Conservation (phyloP, 164 flowering plant species). For the Buxus sempervirens region DNA sequence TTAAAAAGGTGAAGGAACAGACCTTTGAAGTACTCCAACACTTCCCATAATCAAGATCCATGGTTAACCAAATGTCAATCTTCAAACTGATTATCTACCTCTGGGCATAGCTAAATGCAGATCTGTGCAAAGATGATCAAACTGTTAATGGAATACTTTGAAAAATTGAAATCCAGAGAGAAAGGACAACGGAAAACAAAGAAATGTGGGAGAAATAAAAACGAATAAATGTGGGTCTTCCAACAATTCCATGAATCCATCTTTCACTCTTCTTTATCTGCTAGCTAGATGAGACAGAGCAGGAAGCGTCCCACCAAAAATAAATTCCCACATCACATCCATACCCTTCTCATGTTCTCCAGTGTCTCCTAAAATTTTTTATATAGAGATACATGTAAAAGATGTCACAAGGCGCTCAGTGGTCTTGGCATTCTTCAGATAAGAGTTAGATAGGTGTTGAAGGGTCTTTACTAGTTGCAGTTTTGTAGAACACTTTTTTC, state of each 20-base stretch:
- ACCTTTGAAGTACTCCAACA: slow-evolving; percentile 37
- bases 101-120: slow-evolving; percentile 10
- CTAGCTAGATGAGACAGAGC: slow-evolving; percentile 17
- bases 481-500: too few species aligned
- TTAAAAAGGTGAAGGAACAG: background rate
- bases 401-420: too few species aligned
- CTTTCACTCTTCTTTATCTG: slow-evolving; percentile 13
- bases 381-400: too few species aligned
- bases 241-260: slow-evolving; percentile 2
- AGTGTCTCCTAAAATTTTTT: background rate
- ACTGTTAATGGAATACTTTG: background rate
- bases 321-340: slow-evolving; percentile 30
- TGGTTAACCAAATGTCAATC: slow-evolving; percentile 11
- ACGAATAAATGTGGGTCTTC: background rate
- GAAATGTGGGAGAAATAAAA: background rate
- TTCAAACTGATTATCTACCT: background rate
- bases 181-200: background rate
- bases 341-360: slow-evolving; percentile 23
- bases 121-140: slow-evolving; percentile 19
- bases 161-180: background rate
- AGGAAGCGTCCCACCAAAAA: slow-evolving; percentile 17
- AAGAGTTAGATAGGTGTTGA: too few species aligned
- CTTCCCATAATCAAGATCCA: slow-evolving; percentile 33
- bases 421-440: too few species aligned
- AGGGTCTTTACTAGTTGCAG: background rate